Evolutionary conservation across 495 filamentous ascomycete genomes (phyloP), one percentile per base, ranked within the genome.

Genomic region (Astrocystis sublimbata): DNA sequence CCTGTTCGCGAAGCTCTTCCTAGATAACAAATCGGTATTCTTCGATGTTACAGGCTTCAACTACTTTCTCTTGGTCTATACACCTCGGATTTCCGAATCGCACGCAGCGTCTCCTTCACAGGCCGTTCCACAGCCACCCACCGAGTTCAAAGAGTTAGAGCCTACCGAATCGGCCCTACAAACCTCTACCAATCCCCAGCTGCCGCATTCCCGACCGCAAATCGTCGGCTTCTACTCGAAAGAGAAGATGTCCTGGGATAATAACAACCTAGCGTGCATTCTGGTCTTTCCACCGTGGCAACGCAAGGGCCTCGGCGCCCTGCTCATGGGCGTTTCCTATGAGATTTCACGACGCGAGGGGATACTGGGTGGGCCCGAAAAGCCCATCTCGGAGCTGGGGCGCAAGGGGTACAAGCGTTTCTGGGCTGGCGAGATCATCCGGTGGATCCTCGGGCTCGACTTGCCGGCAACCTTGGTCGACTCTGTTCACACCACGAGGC

Each of bases 161-260:
- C 15, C 23, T 15, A 10, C 6, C 0, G 1, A 19, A n/a, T 45
- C 35, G n/a, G 45, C 55, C 19, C 10, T 36, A 4, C 43, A 9
- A 10, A 21, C 24, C 12, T 17, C 19, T 31, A 7, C 50, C 6
- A 52, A 13, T 28, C 17, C 50, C 49, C 41, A 15, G 13, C 26
- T 26, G 1, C 19, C 56, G 33, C 12, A 38, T 47, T 4, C 72
- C 4, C 72, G 72, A 21, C 67, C 71, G 40, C 85, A 86, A 50
- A 88, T 97, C 31, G 85, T 97, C 7, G 94, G 96, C 53, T 99
- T 96, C 83, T 99, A 96, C 82, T 93, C 89, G 23, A 98, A 98
- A 71, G 94, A 99, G 77, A 98, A 98, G 69, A 88, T 96, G 75
- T 94, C 91, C 4, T 99, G 94, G 94, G 94, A 99, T 69, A 91